Evolutionary conservation across 2,329 filamentous ascomycete genomes (phyloP), one percentile per base, ranked within the genome.

Genomic region (Fusarium euwallaceae): DNA sequence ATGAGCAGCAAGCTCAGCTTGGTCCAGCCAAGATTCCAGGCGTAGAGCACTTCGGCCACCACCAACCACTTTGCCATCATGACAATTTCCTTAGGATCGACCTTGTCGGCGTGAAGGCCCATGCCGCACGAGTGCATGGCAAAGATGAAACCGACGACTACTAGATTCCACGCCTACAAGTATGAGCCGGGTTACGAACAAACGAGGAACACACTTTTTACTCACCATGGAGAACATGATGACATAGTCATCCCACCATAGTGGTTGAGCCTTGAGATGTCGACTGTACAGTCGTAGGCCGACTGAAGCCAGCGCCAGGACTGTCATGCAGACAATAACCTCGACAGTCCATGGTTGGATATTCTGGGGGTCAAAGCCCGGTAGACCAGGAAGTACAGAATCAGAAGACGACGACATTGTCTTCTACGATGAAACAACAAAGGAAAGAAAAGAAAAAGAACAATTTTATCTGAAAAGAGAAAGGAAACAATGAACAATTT

Each of bases 161-260:
- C 43, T 17, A 86, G 72, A 64, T 85, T 85, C 84, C 84, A 86
- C 32, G 65, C 64, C 84, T 86, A 22, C 4, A 32, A 10, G 1
- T 45, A 34, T 75, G 39, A 75, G 72, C 14, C 7, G 22, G 17
- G 24, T 32, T 6, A 16, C 29, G 4, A 10, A 43, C 8, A 20
- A 34, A n/a, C 17, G 4, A 16, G 37, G 6, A 4, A 8, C 34
- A 29, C 7, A 20, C 11, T 27, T 16, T 24, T 22, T 17, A 14
- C 71, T 69, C 63, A 87, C 86, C 86, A 86, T 85, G 1, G 86
- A 87, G 61, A 84, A 87, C 0, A 87, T 66, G 65, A 88, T 86
- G 77, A 86, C 81, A 76, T 82, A 87, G 75, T 88, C 86, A 78
- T 88, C 86, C 86, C 86, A 87, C 86, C 86, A 88, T 6, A 87